Conservation (phyloP, 768 basidiomycete genomes). For the Crucibulum laeve region DNA sequence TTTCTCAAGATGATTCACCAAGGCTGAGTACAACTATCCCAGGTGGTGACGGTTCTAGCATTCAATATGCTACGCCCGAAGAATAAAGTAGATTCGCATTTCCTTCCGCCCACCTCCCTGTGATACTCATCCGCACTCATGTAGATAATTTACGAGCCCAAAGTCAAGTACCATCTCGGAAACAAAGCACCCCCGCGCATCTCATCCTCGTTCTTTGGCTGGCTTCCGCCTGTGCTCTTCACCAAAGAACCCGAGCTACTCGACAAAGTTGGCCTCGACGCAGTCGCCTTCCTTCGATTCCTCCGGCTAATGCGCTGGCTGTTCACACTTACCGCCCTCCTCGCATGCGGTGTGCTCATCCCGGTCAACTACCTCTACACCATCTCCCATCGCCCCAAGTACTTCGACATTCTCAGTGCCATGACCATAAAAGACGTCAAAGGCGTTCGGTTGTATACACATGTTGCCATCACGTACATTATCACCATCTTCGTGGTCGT, state of each 20-base stretch:
- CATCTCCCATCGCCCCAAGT: conserved; percentile 42
- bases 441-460: conserved; percentile 72
- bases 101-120: neutral
- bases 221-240: conserved; percentile 82
- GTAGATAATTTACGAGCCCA: conserved; percentile 88
- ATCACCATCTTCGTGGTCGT: conserved; percentile 71
- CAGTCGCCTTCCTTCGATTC: conserved; percentile 89
- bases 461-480: conserved; percentile 81
- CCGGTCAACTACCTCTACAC: conserved; percentile 89
- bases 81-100: conserved; percentile 59
- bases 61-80: conserved; percentile 86
- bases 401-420: conserved; percentile 65
- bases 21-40: conserved; percentile 6
- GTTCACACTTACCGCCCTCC: conserved; percentile 58
- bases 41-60: conserved; percentile 63
- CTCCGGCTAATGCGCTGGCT: conserved; percentile 77
- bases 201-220: conserved; percentile 79
- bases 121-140: conserved; percentile 4
- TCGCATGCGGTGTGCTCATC: conserved; percentile 74
- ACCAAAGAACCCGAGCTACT: conserved; percentile 85
- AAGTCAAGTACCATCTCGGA: conserved; percentile 84
- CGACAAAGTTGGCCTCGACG: conserved; percentile 87
- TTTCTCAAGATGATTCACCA: neutral
- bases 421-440: conserved; percentile 83
- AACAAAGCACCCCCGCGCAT: conserved; percentile 77